These are phyloP conservation scores for Ilex asprella DNA, from an alignment of 257 asterid species.

Conservation along the genomic window DNA sequence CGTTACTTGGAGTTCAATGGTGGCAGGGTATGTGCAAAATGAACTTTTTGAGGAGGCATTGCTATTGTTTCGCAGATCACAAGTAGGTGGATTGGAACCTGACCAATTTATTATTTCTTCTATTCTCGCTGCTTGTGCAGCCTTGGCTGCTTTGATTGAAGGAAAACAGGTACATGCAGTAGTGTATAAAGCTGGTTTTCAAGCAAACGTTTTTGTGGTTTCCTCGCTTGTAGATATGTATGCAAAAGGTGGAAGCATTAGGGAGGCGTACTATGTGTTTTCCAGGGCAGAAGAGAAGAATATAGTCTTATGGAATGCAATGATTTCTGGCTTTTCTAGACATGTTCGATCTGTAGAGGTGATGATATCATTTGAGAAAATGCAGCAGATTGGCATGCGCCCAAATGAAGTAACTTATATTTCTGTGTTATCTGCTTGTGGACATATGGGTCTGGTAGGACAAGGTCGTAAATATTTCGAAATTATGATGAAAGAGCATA, in stretches of 20 bases:
- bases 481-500: conserved; percentile 57
- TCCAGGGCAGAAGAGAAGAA: conserved; percentile 49
- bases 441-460: conserved; percentile 77
- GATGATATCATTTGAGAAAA: conserved; percentile 77
- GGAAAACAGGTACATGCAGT: conserved; percentile 68
- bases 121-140: conserved; percentile 67
- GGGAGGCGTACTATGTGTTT: conserved; percentile 55
- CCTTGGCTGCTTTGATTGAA: conserved; percentile 73
- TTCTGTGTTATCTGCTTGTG: conserved; percentile 74
- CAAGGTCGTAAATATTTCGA: conserved; percentile 62
- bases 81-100: conserved; percentile 25
- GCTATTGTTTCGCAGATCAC: conserved; percentile 41
- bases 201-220: conserved; percentile 37
- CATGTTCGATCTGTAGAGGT: conserved; percentile 68
- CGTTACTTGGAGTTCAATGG: conserved; percentile 93
- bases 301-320: conserved; percentile 69
- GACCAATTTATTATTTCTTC: conserved; percentile 59
- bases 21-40: conserved; percentile 70
- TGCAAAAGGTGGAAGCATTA: conserved; percentile 74
- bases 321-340: conserved; percentile 79
- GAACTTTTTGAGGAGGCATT: conserved; percentile 73
- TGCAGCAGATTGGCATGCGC: conserved; percentile 49
- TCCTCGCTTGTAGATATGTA: conserved; percentile 82
- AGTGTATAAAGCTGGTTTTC: conserved; percentile 48
- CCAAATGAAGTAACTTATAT: conserved; percentile 70